Base-by-base conservation (phyloP, 2,329 filamentous ascomycete species). In the Cladosporium phlei region DNA sequence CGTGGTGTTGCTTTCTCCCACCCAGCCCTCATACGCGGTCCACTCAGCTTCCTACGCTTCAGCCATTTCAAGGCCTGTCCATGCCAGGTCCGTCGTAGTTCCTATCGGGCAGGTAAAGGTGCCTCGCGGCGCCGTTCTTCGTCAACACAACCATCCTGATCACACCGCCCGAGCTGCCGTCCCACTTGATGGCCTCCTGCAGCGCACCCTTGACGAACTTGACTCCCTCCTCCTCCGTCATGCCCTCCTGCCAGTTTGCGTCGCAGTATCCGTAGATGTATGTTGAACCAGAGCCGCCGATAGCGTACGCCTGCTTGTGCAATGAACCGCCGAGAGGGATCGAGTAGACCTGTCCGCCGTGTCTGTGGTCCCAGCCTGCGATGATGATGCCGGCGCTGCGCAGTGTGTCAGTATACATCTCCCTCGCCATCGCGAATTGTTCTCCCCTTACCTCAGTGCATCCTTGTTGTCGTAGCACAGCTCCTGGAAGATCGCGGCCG, bases 211-310 rank as follows among this genome's bases (percentile, higher is more conserved):
- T 96, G 66, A 98, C 93, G 62, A 98, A 98, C 30, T 83, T 71
- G 55, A 98, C 83, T 1, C 93, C 93, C 52, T 95, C 90, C 46
- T 81, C 77, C 75, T 97, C 88, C 44, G 85, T 88, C 90, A 98
- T 97, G 55, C 82, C 82, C 71, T 97, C 93, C 67, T 77, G 82
- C 93, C 93, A 98, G 76, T 98, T 82, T 48, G 88, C 84, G 66
- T 98, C 91, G 66, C 90, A 97, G 77, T 95, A 97, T 60, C 93
- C 93, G 76, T 97, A 98, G 70, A 98, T 98, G 76, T 98, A 98
- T 52, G 93, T 97, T 59, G 91, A 97, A 32, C 93, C 93, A 16
- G 91, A 97, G 35, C 93, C 93, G 58, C 89, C 90, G 62, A 98
- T 98, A 33, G 93, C 82, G 65, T 96, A 98, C 14, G 90, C 68